A percentile compares a stretch with the other conserved stretches of the same genome.
Conservation (phyloP, 2,329 filamentous ascomycete genomes). For the Penicillium sclerotigenum region DNA sequence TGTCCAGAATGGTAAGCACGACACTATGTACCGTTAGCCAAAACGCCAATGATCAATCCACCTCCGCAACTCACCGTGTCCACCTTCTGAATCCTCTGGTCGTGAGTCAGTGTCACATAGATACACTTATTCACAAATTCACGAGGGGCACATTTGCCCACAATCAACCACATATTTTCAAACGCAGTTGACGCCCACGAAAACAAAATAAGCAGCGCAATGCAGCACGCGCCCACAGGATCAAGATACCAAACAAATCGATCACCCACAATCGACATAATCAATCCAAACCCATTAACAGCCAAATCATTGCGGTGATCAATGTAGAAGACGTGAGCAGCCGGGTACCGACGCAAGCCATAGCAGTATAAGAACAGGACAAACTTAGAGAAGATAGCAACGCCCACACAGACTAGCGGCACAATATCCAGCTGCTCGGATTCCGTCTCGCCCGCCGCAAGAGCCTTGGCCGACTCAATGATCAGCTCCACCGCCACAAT, state of each 20-base stretch:
- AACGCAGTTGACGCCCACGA: constrained; percentile 12
- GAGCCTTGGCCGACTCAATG: constrained; percentile 1
- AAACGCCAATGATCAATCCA: neutral
- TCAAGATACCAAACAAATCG: constrained; percentile 12
- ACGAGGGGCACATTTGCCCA: constrained; percentile 9
- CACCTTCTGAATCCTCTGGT: constrained; percentile 10
- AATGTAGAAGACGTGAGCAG: constrained; percentile 11
- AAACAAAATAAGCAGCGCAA: constrained; percentile 11
- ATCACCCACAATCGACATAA: constrained; percentile 11
- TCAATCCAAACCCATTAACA: constrained; percentile 10
- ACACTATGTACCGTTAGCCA: constrained; percentile 3
- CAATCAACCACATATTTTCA: constrained; percentile 12
- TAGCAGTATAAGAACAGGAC: constrained; percentile 7
- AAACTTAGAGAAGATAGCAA: constrained; percentile 13
- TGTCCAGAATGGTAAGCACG: constrained; percentile 11
- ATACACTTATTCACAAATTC: constrained; percentile 13
- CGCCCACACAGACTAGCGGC: constrained; percentile 7
- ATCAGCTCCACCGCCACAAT: constrained; percentile 8
- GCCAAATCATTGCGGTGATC: constrained; percentile 12
- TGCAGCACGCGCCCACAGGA: constrained; percentile 10
- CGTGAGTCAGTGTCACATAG: constrained; percentile 13
- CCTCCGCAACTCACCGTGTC: constrained; percentile 3
- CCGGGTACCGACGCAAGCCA: constrained; percentile 8
- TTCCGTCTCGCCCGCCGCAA: constrained; percentile 4
- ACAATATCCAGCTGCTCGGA: constrained; percentile 4